Conservation (phyloP, 306 rosid genomes). For the Coriaria nepalensis region DNA sequence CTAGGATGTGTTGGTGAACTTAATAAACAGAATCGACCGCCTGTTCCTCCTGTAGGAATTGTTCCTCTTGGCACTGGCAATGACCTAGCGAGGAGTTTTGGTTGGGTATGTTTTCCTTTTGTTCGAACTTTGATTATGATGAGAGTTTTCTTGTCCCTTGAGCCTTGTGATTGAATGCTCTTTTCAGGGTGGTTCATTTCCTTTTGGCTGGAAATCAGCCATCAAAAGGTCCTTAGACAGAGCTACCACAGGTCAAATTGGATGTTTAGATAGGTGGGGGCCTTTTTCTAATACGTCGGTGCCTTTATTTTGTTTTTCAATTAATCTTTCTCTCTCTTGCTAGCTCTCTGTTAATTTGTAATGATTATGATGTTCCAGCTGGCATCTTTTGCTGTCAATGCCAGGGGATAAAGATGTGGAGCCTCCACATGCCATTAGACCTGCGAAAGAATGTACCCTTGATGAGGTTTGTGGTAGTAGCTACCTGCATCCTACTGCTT, state of each 20-base stretch:
- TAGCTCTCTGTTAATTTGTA: neutral
- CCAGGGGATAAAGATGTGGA: constrained; percentile 43
- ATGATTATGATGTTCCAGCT: constrained; percentile 36
- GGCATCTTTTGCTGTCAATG: constrained; percentile 58
- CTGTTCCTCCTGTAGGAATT: constrained; percentile 83
- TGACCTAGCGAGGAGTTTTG: constrained; percentile 87
- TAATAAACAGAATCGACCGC: constrained; percentile 29
- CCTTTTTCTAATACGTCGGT: neutral
- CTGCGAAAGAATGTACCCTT: constrained; percentile 42
- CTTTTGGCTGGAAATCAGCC: constrained; percentile 84
- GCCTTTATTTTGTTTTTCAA: neutral
- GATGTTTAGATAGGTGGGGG: constrained; percentile 63
- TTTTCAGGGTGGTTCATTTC: constrained; percentile 92
- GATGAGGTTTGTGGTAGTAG: constrained; percentile 53
- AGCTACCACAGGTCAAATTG: constrained; percentile 46
- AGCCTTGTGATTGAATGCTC: constrained; percentile 18
- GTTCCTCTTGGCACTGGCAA: constrained; percentile 97
- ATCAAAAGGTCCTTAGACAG: constrained; percentile 53
- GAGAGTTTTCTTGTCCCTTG: constrained; percentile 16
- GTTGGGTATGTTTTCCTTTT: constrained; percentile 56
- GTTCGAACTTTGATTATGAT: constrained; percentile 8
- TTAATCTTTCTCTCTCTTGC: no score
- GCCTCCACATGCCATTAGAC: constrained; percentile 60
- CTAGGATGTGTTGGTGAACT: constrained; percentile 78
- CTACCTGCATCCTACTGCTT: constrained; percentile 9